A percentile compares a stretch with the other conserved stretches of the same genome.
Evolutionary conservation across 495 filamentous ascomycete species (phyloP).

Genomic region (Penicillium paxilli): DNA sequence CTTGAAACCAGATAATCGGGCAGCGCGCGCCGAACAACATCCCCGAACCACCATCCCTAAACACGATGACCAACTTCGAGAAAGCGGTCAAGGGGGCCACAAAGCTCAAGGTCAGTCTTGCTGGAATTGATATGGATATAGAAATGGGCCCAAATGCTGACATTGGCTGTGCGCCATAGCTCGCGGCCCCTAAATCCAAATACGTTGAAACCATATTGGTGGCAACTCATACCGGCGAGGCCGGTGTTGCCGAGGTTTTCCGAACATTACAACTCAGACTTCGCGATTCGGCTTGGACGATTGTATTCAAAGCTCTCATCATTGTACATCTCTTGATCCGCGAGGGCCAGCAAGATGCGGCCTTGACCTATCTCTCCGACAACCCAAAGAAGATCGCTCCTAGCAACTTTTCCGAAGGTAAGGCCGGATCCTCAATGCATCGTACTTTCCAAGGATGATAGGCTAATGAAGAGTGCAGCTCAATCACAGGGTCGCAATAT

Average conservation of each 20-base stretch:
- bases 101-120: constrained; percentile 77
- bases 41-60: constrained; percentile 1
- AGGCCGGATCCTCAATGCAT: constrained; percentile 27
- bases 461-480: constrained; percentile 44
- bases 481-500: constrained; percentile 97
- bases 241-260: constrained; percentile 95
- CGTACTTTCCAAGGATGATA: neutral
- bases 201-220: constrained; percentile 98
- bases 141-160: neutral
- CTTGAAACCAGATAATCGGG: constrained; percentile 1
- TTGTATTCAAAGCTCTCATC: constrained; percentile 93
- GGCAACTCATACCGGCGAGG: constrained; percentile 92
- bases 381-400: constrained; percentile 83
- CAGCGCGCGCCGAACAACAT: constrained; percentile 7
- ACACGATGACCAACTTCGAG: constrained; percentile 78
- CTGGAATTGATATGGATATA: neutral
- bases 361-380: constrained; percentile 80
- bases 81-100: constrained; percentile 93
- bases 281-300: constrained; percentile 96
- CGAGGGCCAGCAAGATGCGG: constrained; percentile 88
- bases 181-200: constrained; percentile 96
- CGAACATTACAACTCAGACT: constrained; percentile 83
- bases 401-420: constrained; percentile 89
- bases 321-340: constrained; percentile 96
- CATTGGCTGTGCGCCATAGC: constrained; percentile 48